phyloP scores from a whole-genome alignment of 345 rosid species.

The Linum trigynum region DNA sequence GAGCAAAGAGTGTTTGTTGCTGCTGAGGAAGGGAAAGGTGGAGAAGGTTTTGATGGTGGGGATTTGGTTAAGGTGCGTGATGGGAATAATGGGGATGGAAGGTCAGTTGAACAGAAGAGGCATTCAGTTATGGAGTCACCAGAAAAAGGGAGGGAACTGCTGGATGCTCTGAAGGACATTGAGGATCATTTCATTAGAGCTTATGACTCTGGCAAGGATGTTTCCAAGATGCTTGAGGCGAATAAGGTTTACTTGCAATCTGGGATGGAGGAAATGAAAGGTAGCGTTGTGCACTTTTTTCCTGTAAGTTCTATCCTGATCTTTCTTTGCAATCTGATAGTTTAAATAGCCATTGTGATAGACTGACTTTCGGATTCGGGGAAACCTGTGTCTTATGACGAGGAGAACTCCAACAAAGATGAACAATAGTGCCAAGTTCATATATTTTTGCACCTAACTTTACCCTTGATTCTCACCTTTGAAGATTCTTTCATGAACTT shows the following conservation, averaged over 20 bases:
- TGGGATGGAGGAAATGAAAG: conserved; percentile 51
- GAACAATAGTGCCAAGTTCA: not conserved
- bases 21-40: conserved; percentile 11
- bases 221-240: conserved; percentile 64
- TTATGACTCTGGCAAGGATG: conserved; percentile 63
- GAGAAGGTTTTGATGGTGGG: conserved; percentile 21
- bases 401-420: not conserved
- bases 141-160: conserved; percentile 52
- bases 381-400: no score
- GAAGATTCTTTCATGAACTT: not conserved
- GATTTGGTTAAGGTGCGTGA: conserved; percentile 25
- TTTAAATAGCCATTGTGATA: not conserved
- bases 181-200: conserved; percentile 63
- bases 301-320: no score
- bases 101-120: conserved; percentile 35
- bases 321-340: not conserved
- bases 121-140: conserved; percentile 36
- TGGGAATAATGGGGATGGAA: conserved; percentile 15
- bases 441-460: not conserved
- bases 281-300: conserved; percentile 18
- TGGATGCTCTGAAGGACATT: conserved; percentile 63
- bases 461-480: not conserved
- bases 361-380: no score
- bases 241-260: conserved; percentile 45
- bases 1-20: conserved; percentile 17